phyloP scores from a whole-genome alignment of 306 rosid species.

The Prunus padus region DNA sequence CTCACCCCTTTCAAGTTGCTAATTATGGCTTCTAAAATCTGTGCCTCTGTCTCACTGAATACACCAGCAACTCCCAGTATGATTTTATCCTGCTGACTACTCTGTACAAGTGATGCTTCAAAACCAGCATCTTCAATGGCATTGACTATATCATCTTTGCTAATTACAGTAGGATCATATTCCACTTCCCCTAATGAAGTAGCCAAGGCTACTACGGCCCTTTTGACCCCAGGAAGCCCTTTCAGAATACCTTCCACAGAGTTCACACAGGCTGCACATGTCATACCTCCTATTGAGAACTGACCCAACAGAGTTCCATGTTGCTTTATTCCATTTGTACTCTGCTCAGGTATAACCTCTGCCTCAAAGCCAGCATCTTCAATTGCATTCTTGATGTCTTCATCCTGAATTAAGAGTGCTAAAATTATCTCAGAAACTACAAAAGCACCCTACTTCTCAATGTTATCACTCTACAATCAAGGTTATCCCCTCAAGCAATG shows the following conservation, averaged over 20 bases:
- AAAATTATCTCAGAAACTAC: conserved; percentile 25
- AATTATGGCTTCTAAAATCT: conserved; percentile 62
- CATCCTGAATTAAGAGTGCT: conserved; percentile 54
- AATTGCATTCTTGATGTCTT: conserved; percentile 77
- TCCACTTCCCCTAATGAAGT: conserved; percentile 94
- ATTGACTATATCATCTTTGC: conserved; percentile 80
- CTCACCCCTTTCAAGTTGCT: conserved; percentile 69
- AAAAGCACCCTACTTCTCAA: neutral
- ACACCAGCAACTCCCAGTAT: conserved; percentile 68
- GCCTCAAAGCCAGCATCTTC: conserved; percentile 99
- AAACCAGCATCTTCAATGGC: conserved; percentile 97
- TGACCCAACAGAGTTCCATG: conserved; percentile 72
- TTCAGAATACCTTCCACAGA: conserved; percentile 87
- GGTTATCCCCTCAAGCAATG: neutral
- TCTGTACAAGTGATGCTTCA: conserved; percentile 76
- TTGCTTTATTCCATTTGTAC: conserved; percentile 48
- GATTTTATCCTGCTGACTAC: conserved; percentile 82
- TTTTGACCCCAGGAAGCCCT: conserved; percentile 78
- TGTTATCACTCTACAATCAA: neutral
- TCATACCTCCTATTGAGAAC: conserved; percentile 94
- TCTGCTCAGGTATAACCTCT: conserved; percentile 77
- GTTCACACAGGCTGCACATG: conserved; percentile 98
- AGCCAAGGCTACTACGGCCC: conserved; percentile 91
- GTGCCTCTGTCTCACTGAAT: conserved; percentile 53
- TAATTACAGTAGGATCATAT: conserved; percentile 64